These are phyloP conservation scores for Rhododendron griersonianum DNA, from an alignment of 148 eudicot genomes.

Conservation along the genomic window DNA sequence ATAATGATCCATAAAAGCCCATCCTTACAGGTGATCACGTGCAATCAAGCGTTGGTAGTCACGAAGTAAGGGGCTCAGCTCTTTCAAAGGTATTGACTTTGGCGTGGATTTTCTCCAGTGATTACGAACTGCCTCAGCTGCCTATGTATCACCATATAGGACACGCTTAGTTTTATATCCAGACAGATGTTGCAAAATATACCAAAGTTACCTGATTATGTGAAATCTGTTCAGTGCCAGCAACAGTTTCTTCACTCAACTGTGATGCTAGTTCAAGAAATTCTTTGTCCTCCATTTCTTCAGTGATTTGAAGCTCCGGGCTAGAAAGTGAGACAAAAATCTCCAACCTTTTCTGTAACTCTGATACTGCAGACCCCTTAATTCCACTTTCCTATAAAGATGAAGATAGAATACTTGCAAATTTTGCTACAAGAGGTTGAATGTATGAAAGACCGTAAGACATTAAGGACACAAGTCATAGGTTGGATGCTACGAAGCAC, in stretches of 20 bases:
- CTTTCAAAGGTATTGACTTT: constrained; percentile 53
- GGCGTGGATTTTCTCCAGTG: constrained; percentile 67
- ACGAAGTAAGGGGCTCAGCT: constrained; percentile 79
- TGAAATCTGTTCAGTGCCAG: constrained; percentile 31
- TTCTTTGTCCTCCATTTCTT: constrained; percentile 72
- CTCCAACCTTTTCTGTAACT: constrained; percentile 52
- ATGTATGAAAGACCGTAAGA: neutral
- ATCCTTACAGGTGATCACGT: constrained; percentile 55
- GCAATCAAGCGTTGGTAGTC: constrained; percentile 86
- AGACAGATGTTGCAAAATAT: neutral
- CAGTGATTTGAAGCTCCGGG: constrained; percentile 38
- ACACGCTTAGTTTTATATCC: constrained; percentile 5
- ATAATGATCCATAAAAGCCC: neutral
- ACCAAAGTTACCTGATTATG: constrained; percentile 31
- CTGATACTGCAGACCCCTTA: constrained; percentile 56
- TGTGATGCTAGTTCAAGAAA: constrained; percentile 54
- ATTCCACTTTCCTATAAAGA: constrained; percentile 47
- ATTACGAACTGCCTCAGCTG: constrained; percentile 61
- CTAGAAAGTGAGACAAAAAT: constrained; percentile 42
- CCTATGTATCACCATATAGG: constrained; percentile 29
- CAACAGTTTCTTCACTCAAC: constrained; percentile 27
- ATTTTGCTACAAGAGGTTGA: neutral
- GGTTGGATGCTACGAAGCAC: neutral
- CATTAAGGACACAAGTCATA: neutral
- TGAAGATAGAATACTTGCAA: neutral